Base-by-base conservation (phyloP, 177 flowering plant genomes). In the Vitis hybrid region DNA sequence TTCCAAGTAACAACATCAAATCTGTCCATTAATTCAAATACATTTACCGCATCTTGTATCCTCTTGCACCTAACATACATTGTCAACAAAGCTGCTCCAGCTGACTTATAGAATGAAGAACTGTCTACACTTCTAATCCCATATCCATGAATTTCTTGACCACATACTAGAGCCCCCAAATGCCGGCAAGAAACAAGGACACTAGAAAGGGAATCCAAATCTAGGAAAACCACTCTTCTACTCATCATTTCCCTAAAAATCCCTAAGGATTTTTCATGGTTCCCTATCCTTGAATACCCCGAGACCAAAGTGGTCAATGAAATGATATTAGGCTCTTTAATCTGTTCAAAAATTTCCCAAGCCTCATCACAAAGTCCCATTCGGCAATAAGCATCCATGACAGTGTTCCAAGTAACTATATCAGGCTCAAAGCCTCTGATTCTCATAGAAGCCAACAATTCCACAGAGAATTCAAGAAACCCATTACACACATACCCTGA, bases 1-100 rank as follows among this genome's bases (percentile, higher is more conserved):
- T 86, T 88, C 92, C 92, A 85, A 34, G 90, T 74, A 56, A 86
- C 87, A 34, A 77, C 81, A 74, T 84, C 84, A 20, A 61, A 52
- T 72, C 70, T 76, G 65, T 86, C 84, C 92, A 86, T 83, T 58
- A 79, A 54, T 39, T 63, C 73, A 76, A 83, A 88, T 10, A 82
- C 82, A 71, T 64, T 72, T 67, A 63, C 29, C 1, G 86, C 83
- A 70, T 78, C 81, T 8, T 22, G 75, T 48, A 71, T 65, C 71
- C 80, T 79, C 48, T 78, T 61, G 69, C 72, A 73, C 45, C 50
- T 76, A 9, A 80, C 77, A 63, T 86, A 86, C 77, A 81, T 39
- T 22, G 82, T 74, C 68, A 86, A 55, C 72, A 88, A 77, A 8
- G 87, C 87, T 34, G 88, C 78, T 31, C 88, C 90, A 14, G 76